A percentile compares a stretch with the other conserved stretches of the same genome.
Conservation (phyloP, 352 stramenopile species). For the Phytophthora syringae region DNA sequence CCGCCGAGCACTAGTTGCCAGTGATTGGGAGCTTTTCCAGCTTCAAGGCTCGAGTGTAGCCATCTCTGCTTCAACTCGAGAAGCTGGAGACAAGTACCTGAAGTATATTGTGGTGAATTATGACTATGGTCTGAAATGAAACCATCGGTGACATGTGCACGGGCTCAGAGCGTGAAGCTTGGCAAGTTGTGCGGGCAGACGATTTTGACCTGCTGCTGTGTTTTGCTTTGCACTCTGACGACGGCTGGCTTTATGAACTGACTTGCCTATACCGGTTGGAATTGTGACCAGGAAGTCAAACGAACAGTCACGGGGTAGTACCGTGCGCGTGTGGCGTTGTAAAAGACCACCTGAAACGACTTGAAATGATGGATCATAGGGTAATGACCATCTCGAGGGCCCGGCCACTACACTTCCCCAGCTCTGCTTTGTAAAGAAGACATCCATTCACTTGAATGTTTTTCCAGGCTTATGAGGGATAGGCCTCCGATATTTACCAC, state of each 20-base stretch:
- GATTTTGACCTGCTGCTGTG: conserved; percentile 19
- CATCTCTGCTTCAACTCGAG: conserved; percentile 12
- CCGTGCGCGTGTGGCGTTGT: conserved; percentile 20
- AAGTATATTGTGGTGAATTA: background rate
- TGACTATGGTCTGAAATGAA: conserved; percentile 1
- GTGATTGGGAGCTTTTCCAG: background rate
- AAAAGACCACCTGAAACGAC: conserved; percentile 15
- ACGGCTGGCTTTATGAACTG: conserved; percentile 24
- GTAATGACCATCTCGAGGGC: too few species aligned
- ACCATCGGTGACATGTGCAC: conserved; percentile 16
- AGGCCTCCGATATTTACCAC: conserved; percentile 14
- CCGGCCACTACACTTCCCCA: too few species aligned
- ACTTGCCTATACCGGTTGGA: conserved; percentile 24
- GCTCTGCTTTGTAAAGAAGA: background rate
- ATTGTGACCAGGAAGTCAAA: conserved; percentile 20
- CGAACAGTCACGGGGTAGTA: conserved; percentile 13
- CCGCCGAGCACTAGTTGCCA: conserved; percentile 58
- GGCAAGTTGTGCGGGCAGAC: background rate
- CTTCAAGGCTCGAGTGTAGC: conserved; percentile 11
- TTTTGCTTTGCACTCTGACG: conserved; percentile 13
- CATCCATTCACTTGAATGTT: background rate
- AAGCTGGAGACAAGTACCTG: background rate
- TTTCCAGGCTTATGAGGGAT: conserved; percentile 16
- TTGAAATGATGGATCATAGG: conserved; percentile 2
- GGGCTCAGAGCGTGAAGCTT: conserved; percentile 28